phyloP scores from a whole-genome alignment of 257 asterid species.

The Gentiana dahurica region DNA sequence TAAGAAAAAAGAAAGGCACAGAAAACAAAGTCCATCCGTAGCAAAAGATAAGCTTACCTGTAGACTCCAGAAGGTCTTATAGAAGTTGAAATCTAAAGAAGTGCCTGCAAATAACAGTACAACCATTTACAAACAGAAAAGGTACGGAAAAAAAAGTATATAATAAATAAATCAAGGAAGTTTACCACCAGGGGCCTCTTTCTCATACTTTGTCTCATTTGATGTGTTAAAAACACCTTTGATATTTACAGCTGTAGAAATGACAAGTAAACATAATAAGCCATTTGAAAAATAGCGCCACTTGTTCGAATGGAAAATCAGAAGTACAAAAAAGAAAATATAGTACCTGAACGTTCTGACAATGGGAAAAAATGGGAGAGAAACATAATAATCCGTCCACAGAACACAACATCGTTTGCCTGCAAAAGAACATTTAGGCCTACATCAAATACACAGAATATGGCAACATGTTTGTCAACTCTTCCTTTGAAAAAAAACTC shows the following conservation, averaged over 20 bases:
- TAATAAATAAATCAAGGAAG: not conserved
- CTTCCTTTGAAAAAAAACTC: too few relatives aligned
- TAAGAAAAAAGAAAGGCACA: slow-evolving; percentile 3
- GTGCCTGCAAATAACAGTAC: slow-evolving; percentile 40
- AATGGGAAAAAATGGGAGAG: slow-evolving; percentile 96
- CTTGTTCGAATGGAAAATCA: not conserved
- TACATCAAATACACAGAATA: not conserved
- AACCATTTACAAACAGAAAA: too few relatives aligned
- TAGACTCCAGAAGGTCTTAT: slow-evolving; percentile 96
- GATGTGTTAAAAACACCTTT: slow-evolving; percentile 97
- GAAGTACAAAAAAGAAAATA: slow-evolving; percentile 1
- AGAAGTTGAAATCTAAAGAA: slow-evolving; percentile 90
- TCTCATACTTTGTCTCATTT: slow-evolving; percentile 93
- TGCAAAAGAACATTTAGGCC: slow-evolving; percentile 22
- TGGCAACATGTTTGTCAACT: too few relatives aligned
- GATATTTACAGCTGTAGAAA: slow-evolving; percentile 81
- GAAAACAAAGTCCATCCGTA: not conserved
- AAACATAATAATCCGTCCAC: slow-evolving; percentile 98
- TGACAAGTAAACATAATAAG: slow-evolving; percentile 14
- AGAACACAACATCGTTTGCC: slow-evolving; percentile 99
- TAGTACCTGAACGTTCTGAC: slow-evolving; percentile 94
- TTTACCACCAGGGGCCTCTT: slow-evolving; percentile 76
- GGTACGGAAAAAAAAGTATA: too few relatives aligned
- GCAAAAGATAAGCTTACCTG: slow-evolving; percentile 46
- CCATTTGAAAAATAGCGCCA: not conserved